These are phyloP conservation scores for Lichtheimia hyalospora DNA, from an alignment of 371 early-diverging fungal species.

Conservation along the genomic window DNA sequence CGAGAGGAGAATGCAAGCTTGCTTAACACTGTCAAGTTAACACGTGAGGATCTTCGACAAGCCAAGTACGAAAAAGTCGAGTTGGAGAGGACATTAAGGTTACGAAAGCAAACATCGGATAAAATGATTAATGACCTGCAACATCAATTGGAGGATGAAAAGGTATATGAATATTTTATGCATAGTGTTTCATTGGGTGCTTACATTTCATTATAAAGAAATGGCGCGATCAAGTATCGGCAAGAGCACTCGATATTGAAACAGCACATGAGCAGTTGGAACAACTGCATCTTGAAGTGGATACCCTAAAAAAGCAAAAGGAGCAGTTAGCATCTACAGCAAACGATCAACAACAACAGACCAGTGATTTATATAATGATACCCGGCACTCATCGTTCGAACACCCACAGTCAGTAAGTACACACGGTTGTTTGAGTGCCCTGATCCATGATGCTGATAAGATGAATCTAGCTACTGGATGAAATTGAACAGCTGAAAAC, in stretches of 20 bases:
- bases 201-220: background rate
- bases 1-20: constrained; percentile 15
- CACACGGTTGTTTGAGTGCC: too few species aligned
- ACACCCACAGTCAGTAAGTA: too few species aligned
- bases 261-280: too few species aligned
- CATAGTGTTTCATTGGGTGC: background rate
- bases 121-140: background rate
- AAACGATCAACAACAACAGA: too few species aligned
- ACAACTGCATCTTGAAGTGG: too few species aligned
- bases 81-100: background rate
- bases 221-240: background rate
- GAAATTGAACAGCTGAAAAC: background rate
- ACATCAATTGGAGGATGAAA: background rate
- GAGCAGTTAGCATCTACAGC: too few species aligned
- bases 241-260: background rate
- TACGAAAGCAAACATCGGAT: background rate
- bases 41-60: background rate
- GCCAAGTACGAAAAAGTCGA: background rate
- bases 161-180: background rate
- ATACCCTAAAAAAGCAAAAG: too few species aligned
- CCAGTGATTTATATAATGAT: too few species aligned
- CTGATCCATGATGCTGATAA: background rate
- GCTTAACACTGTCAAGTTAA: constrained; percentile 1
- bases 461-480: background rate
- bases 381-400: too few species aligned